Conservation (phyloP, 441 rosid species). For the Gossypium davidsonii region DNA sequence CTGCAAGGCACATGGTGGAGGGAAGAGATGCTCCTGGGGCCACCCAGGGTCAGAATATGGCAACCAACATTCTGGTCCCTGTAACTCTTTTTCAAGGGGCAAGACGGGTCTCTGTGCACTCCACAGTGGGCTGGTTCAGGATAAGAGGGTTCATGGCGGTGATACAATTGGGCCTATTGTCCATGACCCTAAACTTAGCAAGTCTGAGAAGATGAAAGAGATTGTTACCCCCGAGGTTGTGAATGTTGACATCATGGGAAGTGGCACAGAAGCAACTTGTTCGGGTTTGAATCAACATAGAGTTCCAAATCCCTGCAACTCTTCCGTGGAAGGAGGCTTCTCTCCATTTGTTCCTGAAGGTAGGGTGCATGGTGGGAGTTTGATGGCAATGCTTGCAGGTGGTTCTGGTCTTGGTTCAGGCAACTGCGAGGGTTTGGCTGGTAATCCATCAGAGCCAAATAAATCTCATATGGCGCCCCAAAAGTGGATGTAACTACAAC, state of each 20-base stretch:
- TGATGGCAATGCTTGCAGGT: slow-evolving; percentile 72
- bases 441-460: slow-evolving; percentile 20
- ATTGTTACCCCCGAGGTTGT: slow-evolving; percentile 39
- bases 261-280: slow-evolving; percentile 18
- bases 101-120: slow-evolving; percentile 86
- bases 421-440: slow-evolving; percentile 20
- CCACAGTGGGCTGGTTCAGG: slow-evolving; percentile 76
- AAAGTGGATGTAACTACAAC: neutral
- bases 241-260: slow-evolving; percentile 44
- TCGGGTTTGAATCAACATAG: slow-evolving; percentile 37
- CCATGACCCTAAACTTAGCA: slow-evolving; percentile 39
- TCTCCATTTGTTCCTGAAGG: slow-evolving; percentile 70
- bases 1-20: slow-evolving; percentile 99
- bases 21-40: slow-evolving; percentile 93
- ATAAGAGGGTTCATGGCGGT: slow-evolving; percentile 91
- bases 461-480: slow-evolving; percentile 25
- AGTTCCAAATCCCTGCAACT: slow-evolving; percentile 10
- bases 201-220: slow-evolving; percentile 50
- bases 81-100: slow-evolving; percentile 86
- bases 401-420: slow-evolving; percentile 41
- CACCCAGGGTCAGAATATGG: slow-evolving; percentile 71
- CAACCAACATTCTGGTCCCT: slow-evolving; percentile 48
- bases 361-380: slow-evolving; percentile 93
- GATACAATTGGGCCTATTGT: slow-evolving; percentile 44
- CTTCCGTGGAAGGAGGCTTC: slow-evolving; percentile 22